Evolutionary conservation across 192 early-diverging fungal genomes (phyloP), one percentile per base, ranked within the genome.

Genomic region (Jimgerdemannia flammicorona): DNA sequence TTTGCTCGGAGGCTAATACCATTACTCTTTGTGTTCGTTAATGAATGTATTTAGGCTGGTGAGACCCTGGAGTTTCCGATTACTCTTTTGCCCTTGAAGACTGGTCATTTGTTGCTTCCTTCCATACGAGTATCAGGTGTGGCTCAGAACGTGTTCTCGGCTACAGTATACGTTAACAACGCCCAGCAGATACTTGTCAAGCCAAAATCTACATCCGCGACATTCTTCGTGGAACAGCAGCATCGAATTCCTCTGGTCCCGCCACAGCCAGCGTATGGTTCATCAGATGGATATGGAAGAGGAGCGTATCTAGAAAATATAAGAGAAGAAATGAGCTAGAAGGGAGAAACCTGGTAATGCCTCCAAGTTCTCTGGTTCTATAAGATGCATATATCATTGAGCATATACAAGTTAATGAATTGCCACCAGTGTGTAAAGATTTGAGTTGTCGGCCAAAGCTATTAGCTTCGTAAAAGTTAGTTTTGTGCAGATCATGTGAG

Each of bases 171-270:
- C 76, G 75, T 86, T 40, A 90, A 90, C 40, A 86, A 84, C 44
- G 88, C 87, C 4, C 83, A 90, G 74, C 88, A 88, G 70, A 79
- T 90, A 39, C 76, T 89, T 43, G 79, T 90, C 43, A 84, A 84
- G 41, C 88, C 88, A 7, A 78, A 85, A 72, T 86, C 85, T 3
- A 88, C 77, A 42, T 86, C 87, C 14, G 87, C 86, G 7, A 90
- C 86, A 4, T 90, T 90, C 44, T 85, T 88, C 59, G 84, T 90
- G 40, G 87, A 90, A 66, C 87, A 90, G 59, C 87, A 87, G 66
- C 84, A 87, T 41, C 83, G 87, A 14, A 59, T 59, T 6, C 49
- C 49, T 59, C 6, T 59, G 49, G 49, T 14, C 0, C 49, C 6
- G 19, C 76, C 82, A 29, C 82, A 83, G 40, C 77, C 75, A 59